Evolutionary conservation across 148 eudicot species (phyloP), one percentile per base, ranked within the genome.

Genomic region (Cornus controversa): DNA sequence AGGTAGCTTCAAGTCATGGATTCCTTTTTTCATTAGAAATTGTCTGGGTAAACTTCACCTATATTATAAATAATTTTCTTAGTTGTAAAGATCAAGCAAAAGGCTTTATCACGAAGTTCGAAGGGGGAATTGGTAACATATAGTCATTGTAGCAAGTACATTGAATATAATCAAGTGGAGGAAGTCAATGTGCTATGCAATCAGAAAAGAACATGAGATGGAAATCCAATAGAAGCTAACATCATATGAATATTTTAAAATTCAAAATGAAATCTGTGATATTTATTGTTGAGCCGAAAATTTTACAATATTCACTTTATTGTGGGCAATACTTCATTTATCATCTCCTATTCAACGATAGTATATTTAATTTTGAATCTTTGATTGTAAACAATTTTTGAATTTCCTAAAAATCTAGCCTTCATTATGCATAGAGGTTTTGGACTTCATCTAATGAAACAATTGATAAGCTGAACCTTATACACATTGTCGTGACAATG

Each of bases 1-100:
- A 40, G 47, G 66, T 29, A 28, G 40, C 45, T 73, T 57, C 66
- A 73, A 54, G 10, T 57, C 57, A 57, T n/a, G 11, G 75, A 28
- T 73, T 31, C 18, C 13, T 57, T 25, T 22, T 25, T 54, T 7
- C 26, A 23, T 23, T 18, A 28, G 28, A n/a, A 70, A 10, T 8
- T 23, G 10, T 40, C 45, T 31, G 22, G n/a, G 2, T 45, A 4
- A 45, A 45, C 10, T 71, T 26, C 11, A 28, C 18, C 37, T 53
- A 18, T 8, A 0, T 54, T 57, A 22, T 13, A 29, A 28, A 6
- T 70, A 16, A 15, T 28, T 57, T 26, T 72, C 65, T 29, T 29
- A 8, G 24, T 72, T 26, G 65, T 18, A 29, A 54, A 57, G 25
- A 72, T 14, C 16, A 29, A 57, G 66, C 27, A 22, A 22, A 58